Evolutionary conservation across 139 green algal species (phyloP).

Genomic region (Haematococcus sp.): DNA sequence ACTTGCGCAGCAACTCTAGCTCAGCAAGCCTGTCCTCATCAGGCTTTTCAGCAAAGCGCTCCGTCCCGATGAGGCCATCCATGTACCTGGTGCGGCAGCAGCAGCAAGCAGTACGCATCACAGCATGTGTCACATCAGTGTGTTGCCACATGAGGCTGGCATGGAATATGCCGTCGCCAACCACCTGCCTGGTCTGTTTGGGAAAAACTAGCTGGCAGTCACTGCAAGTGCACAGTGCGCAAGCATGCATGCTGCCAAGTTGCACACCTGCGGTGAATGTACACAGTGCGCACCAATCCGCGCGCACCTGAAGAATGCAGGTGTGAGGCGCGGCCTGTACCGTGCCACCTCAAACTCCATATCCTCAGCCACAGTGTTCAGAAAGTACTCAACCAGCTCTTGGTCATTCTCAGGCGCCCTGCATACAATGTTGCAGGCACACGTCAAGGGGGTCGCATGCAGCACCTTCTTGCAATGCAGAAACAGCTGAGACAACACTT

Average conservation of each 20-base stretch:
- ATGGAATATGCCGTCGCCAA: neutral
- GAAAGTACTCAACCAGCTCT: conserved; percentile 80
- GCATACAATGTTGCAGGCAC: neutral
- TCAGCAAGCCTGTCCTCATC: conserved; percentile 76
- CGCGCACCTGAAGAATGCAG: conserved; percentile 58
- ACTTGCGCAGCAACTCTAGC: conserved; percentile 80
- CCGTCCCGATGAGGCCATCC: conserved; percentile 36
- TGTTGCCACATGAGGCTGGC: neutral
- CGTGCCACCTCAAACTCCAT: conserved; percentile 87
- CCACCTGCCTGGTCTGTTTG: neutral
- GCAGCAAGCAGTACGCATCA: neutral
- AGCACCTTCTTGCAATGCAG: too few species aligned
- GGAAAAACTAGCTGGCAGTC: too few species aligned
- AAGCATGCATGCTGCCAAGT: neutral
- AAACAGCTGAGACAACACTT: too few species aligned
- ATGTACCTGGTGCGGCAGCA: conserved; percentile 28
- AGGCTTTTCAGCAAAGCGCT: conserved; percentile 36
- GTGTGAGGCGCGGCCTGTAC: conserved; percentile 59
- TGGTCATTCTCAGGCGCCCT: conserved; percentile 16
- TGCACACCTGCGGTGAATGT: neutral
- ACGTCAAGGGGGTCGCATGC: neutral
- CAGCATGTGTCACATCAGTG: neutral
- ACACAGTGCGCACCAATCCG: neutral
- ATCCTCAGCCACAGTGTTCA: conserved; percentile 81
- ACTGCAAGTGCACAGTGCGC: neutral